Evolutionary conservation across 140 eudicot genomes (phyloP), one percentile per base, ranked within the genome.

Genomic region (Senecio squalidus): DNA sequence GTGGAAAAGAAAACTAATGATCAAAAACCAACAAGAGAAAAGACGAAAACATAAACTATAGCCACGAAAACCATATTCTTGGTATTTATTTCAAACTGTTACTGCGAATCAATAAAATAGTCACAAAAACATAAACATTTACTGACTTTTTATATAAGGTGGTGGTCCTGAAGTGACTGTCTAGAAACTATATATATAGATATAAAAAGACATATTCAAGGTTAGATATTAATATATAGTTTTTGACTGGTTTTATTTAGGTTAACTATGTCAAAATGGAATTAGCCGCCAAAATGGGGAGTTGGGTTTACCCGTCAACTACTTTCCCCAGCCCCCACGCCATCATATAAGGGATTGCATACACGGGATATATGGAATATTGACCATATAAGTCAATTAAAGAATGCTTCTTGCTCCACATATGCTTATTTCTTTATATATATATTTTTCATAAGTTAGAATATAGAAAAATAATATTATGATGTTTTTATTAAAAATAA

Each of bases 231-330:
- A n/a, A n/a, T n/a, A n/a, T n/a, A n/a, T n/a, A n/a, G n/a, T n/a
- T n/a, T n/a, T n/a, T n/a, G n/a, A n/a, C n/a, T n/a, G n/a, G 14
- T 34, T 7, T 34, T 34, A n/a, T 34, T n/a, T n/a, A 31, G 38
- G 60, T 70, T 40, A 51, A 61, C 68, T 51, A 41, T 9, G 69
- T 71, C 66, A 54, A 71, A 33, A 69, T 33, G 72, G 54, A 34
- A 13, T 30, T 14, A 62, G 76, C 71, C 76, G 66, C 71, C 76
- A 71, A 63, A 31, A 10, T 28, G 23, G 38, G 53, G 41, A n/a
- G 17, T 46, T 2, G 15, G 55, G 60, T 61, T 61, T 70, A 52
- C 57, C 70, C 50, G 76, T 61, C 70, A 71, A 71, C 76, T 9
- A 61, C 57, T 61, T 17, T 30, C 25, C 58, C 52, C 44, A 26